Conservation (phyloP, 768 basidiomycete species). For the Guyanaporus albipodus region DNA sequence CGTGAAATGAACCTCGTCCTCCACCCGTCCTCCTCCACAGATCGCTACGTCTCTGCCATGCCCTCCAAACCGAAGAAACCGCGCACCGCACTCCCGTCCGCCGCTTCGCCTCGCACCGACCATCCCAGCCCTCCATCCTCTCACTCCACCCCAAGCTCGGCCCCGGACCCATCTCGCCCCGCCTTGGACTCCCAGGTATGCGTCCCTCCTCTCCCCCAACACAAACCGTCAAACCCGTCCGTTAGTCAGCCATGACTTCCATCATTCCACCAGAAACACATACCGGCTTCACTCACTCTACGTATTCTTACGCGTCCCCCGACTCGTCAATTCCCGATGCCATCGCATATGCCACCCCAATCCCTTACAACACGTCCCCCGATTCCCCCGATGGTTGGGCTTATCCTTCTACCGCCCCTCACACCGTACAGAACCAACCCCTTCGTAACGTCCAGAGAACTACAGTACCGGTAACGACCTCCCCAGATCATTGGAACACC, state of each 20-base stretch:
- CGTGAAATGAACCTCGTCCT: conserved; percentile 87
- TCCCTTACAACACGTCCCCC: conserved; percentile 41
- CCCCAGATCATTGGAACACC: conserved; percentile 22
- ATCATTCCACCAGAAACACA: conserved; percentile 35
- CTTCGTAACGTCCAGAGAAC: conserved; percentile 37
- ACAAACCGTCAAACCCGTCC: background rate
- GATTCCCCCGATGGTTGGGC: conserved; percentile 53
- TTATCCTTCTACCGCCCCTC: conserved; percentile 39
- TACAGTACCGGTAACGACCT: conserved; percentile 15
- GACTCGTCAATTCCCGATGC: conserved; percentile 38
- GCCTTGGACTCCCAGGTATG: conserved; percentile 45
- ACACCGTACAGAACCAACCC: conserved; percentile 45
- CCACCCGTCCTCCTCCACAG: conserved; percentile 70
- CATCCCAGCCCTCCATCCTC: conserved; percentile 47
- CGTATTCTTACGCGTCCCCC: conserved; percentile 44
- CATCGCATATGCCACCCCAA: conserved; percentile 38
- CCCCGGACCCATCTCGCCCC: conserved; percentile 33
- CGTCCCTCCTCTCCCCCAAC: background rate
- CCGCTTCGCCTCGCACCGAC: conserved; percentile 29
- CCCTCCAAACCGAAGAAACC: conserved; percentile 35
- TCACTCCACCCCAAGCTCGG: conserved; percentile 46
- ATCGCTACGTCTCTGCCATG: conserved; percentile 59
- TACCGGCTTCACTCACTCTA: conserved; percentile 39
- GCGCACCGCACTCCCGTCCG: conserved; percentile 32
- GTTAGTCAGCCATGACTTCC: conserved; percentile 33